A percentile compares a stretch with the other conserved stretches of the same genome.
These are phyloP conservation scores for Fusarium begoniae DNA, from an alignment of 2,329 filamentous ascomycete genomes.

Conservation along the genomic window DNA sequence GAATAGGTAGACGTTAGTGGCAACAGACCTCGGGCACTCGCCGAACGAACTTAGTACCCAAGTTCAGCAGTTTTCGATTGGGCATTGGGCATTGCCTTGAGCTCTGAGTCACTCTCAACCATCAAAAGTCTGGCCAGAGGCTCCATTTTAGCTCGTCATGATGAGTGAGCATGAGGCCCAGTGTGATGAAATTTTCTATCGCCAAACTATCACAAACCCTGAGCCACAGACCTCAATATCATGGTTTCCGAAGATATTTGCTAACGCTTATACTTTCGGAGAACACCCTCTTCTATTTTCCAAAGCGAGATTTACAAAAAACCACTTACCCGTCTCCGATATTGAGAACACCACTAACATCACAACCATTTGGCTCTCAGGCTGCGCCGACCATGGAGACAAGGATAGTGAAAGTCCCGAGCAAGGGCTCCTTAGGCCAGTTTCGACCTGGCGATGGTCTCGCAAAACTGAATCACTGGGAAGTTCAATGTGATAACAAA, in stretches of 20 bases:
- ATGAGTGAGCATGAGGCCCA: conserved; percentile 41
- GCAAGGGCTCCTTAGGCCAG: conserved; percentile 46
- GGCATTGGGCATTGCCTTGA: conserved; percentile 22
- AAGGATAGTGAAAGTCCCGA: conserved; percentile 49
- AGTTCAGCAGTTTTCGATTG: conserved; percentile 18
- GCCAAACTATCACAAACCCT: conserved; percentile 34
- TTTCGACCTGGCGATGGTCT: conserved; percentile 45
- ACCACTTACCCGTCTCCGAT: neutral
- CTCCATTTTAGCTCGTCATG: conserved; percentile 38
- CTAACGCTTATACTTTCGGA: neutral
- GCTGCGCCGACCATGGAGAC: conserved; percentile 50
- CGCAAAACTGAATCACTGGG: conserved; percentile 54
- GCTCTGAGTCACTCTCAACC: conserved; percentile 36
- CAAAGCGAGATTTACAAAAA: neutral
- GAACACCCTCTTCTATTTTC: neutral
- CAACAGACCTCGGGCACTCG: conserved; percentile 6
- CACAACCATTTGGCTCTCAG: conserved; percentile 27
- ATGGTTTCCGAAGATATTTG: conserved; percentile 2
- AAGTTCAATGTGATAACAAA: conserved; percentile 45
- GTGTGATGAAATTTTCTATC: conserved; percentile 42
- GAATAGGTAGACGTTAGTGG: conserved; percentile 16
- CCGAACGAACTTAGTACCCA: neutral
- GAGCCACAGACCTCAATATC: conserved; percentile 17
- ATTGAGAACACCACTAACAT: conserved; percentile 41
- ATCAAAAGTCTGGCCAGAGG: conserved; percentile 27